These are phyloP conservation scores for Nicotiana paniculata DNA, from an alignment of 257 asterid species.

Conservation along the genomic window DNA sequence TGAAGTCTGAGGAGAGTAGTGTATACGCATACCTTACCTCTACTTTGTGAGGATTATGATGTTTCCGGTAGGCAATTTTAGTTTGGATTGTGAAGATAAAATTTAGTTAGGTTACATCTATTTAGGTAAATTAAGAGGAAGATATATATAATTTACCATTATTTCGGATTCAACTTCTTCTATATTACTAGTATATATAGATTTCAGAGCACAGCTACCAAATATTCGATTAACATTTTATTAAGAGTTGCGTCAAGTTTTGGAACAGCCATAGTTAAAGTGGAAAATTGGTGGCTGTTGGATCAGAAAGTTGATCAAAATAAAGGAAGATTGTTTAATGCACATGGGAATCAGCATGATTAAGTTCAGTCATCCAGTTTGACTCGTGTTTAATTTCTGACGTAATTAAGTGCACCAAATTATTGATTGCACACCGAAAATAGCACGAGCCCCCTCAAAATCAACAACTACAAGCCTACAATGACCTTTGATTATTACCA, in stretches of 20 bases:
- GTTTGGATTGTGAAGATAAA: no score
- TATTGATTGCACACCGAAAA: background rate
- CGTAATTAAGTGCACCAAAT: background rate
- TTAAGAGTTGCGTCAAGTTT: background rate
- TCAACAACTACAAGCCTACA: background rate
- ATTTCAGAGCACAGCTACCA: background rate
- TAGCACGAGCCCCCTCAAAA: slow-evolving; percentile 3
- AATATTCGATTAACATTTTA: no score
- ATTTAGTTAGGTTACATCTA: no score
- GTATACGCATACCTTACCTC: no score
- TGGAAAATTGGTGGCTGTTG: background rate
- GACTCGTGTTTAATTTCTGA: background rate
- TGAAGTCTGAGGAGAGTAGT: no score
- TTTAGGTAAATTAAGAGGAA: background rate
- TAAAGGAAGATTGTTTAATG: background rate
- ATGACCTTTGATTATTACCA: no score
- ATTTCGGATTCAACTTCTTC: background rate
- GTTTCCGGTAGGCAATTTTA: no score
- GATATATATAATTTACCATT: no score
- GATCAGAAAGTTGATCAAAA: background rate
- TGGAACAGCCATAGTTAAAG: background rate
- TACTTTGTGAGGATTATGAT: no score
- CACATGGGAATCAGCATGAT: slow-evolving; percentile 6
- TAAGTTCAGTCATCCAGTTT: background rate
- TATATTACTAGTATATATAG: no score